phyloP scores from a whole-genome alignment of 2,329 filamentous ascomycete genomes.

The Colletotrichum tropicicola region DNA sequence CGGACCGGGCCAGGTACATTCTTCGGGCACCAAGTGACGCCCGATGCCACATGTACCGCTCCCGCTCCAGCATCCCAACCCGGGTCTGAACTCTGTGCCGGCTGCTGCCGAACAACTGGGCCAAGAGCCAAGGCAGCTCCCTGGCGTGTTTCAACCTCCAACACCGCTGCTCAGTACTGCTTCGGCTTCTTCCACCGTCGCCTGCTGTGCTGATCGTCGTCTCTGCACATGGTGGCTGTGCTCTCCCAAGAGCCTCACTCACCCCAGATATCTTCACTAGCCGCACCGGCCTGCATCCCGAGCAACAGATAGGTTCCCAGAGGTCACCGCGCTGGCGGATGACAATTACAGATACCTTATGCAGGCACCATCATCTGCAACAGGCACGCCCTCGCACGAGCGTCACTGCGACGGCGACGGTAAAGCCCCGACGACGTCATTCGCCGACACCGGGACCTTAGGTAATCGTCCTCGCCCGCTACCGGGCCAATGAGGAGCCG shows the following conservation, averaged over 20 bases:
- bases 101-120: slow-evolving; percentile 16
- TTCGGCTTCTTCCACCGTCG: no score
- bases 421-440: slow-evolving; percentile 30
- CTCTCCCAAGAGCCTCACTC: not conserved
- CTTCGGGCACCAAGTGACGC: not conserved
- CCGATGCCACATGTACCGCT: slow-evolving; percentile 1
- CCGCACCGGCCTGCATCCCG: no score
- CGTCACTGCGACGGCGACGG: not conserved
- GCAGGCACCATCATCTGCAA: not conserved
- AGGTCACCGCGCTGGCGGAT: no score
- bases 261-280: no score
- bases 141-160: slow-evolving; percentile 14
- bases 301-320: no score
- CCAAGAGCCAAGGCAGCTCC: no score
- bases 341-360: not conserved
- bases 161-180: no score
- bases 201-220: not conserved
- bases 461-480: not conserved
- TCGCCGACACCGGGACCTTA: slow-evolving; percentile 21
- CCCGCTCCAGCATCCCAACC: not conserved
- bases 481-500: slow-evolving; percentile 6
- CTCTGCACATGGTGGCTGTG: slow-evolving; percentile 10
- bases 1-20: not conserved
- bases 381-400: not conserved
- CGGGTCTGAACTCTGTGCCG: slow-evolving; percentile 5